phyloP scores from a whole-genome alignment of 805 yeast genomes.

The Millerozyma miso region DNA sequence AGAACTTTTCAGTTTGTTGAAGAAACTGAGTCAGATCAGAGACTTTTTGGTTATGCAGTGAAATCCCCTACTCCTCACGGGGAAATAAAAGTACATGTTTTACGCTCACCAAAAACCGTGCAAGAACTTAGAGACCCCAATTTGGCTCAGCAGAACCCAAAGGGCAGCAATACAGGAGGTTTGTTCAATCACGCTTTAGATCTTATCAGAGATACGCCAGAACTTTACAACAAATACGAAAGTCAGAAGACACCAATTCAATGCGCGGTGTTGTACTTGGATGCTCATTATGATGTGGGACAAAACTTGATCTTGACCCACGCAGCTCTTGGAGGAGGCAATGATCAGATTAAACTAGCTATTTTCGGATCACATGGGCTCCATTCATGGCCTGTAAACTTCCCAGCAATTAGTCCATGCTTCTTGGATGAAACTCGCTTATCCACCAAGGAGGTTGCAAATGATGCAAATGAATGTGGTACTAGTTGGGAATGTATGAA shows the following conservation, averaged over 20 bases:
- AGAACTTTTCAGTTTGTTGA: conserved; percentile 75
- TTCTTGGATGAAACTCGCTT: conserved; percentile 71
- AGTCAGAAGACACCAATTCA: conserved; percentile 57
- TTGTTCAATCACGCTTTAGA: conserved; percentile 76
- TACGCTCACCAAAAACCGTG: conserved; percentile 62
- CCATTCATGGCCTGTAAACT: conserved; percentile 86
- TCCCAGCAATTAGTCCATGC: conserved; percentile 63
- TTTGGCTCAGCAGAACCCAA: conserved; percentile 78
- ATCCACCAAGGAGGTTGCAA: conserved; percentile 72
- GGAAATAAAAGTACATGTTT: conserved; percentile 71
- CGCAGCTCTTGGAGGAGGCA: conserved; percentile 94
- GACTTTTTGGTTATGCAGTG: conserved; percentile 30
- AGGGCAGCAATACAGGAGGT: conserved; percentile 71
- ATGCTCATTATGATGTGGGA: conserved; percentile 74
- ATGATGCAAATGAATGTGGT: conserved; percentile 81
- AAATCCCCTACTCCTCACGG: conserved; percentile 55
- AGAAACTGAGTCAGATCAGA: conserved; percentile 28
- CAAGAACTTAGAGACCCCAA: conserved; percentile 73
- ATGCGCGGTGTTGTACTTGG: conserved; percentile 83
- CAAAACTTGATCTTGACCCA: conserved; percentile 67
- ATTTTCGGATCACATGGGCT: conserved; percentile 92
- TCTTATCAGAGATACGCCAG: conserved; percentile 45
- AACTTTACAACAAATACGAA: conserved; percentile 28
- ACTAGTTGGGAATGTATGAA: conserved; percentile 87
- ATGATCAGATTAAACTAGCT: conserved; percentile 65